Base-by-base conservation (phyloP, 1,284 basidiomycete species). In the Ustilago crameri region DNA sequence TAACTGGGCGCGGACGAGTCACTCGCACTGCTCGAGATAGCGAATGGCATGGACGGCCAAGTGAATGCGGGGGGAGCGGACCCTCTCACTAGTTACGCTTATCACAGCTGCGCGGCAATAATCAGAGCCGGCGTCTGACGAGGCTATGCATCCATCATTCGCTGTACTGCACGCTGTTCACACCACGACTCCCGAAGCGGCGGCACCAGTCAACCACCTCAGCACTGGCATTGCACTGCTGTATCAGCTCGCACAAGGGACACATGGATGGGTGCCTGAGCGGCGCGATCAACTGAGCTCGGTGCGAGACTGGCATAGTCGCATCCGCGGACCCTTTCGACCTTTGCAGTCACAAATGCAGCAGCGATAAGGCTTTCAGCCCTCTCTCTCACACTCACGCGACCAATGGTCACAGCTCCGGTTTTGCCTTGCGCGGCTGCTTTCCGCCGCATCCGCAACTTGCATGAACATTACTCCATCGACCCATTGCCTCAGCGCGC, bases 231-330 rank as follows among this genome's bases (percentile, higher is more conserved):
- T 18, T 34, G 18, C 24, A 23, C 43, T 15, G 8, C 30, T 26
- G n/a, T 34, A 48, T 8, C 38, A 26, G 22, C 26, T 57, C 56
- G 56, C 48, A 58, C 51, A 43, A 20, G 43, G 17, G 24, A 46
- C 24, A 30, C 30, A 30, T 30, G 30, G 30, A 5, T n/a, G n/a
- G n/a, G 12, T 12, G 12, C 7, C 30, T 30, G 30, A 30, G 30
- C 30, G 12, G 30, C 30, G 30, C 12, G 30, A 12, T 12, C 30
- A 30, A 30, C 30, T 5, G 30, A 30, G 30, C 30, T 30, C 30
- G 30, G 30, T 7, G 30, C n/a, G 30, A 30, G 30, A 12, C 7
- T 30, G 30, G 30, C 12, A 30, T 30, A 12, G 30, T 5, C 30
- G 30, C 5, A 30, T 30, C 30, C 30, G 30, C 30, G 30, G 30